Evolutionary conservation across 2,329 filamentous ascomycete genomes (phyloP).

Genomic region (Aspergillus oerlinghausenensis): DNA sequence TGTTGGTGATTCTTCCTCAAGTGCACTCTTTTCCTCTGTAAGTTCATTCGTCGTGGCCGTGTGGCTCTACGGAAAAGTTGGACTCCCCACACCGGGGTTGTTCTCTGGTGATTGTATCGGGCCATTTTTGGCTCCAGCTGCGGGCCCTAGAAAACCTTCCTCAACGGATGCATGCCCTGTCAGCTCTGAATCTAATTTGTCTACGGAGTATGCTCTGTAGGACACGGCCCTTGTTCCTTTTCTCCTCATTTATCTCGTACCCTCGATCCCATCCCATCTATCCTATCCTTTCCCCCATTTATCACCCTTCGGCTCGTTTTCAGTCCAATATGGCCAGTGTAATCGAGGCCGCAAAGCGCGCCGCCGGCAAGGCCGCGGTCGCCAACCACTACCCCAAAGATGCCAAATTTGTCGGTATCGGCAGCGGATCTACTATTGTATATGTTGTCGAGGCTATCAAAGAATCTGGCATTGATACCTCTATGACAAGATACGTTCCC

Average conservation of each 20-base stretch:
- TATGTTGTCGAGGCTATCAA: conserved; percentile 65
- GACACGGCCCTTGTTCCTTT: conserved; percentile 5
- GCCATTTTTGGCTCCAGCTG: background rate
- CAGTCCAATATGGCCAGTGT: conserved; percentile 30
- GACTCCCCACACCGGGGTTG: conserved; percentile 1
- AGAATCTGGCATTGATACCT: conserved; percentile 41
- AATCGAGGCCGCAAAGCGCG: conserved; percentile 57
- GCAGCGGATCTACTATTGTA: conserved; percentile 61
- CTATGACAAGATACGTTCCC: conserved; percentile 76
- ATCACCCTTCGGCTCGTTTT: conserved; percentile 8
- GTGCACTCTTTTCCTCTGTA: conserved; percentile 1
- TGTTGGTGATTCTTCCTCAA: conserved; percentile 2
- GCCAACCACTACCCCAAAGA: conserved; percentile 55
- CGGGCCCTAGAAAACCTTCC: background rate
- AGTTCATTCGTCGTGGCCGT: conserved; percentile 1
- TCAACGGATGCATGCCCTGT: conserved; percentile 8
- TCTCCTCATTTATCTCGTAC: conserved; percentile 1
- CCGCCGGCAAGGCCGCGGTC: conserved; percentile 56
- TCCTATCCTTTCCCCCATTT: conserved; percentile 1
- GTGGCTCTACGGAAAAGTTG: background rate
- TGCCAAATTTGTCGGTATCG: conserved; percentile 59
- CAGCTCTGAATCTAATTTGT: conserved; percentile 5
- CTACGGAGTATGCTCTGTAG: conserved; percentile 8
- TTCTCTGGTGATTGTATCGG: background rate
- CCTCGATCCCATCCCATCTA: background rate